Evolutionary conservation across 2,329 filamentous ascomycete species (phyloP), one percentile per base, ranked within the genome.

Genomic region (Diaporthe capsici): DNA sequence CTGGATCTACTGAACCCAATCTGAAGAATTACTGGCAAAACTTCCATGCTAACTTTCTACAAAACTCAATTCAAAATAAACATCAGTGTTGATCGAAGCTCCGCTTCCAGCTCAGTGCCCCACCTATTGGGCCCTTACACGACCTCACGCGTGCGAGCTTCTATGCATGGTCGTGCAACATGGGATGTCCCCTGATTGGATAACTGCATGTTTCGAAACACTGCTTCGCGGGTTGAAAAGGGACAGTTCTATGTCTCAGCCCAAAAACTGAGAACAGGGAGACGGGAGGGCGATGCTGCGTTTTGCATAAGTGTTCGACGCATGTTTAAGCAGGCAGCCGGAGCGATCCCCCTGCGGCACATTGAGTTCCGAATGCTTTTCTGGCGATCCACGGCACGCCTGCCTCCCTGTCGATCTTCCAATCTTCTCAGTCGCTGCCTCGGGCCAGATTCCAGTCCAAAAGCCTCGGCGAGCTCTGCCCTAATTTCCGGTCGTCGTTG

Each of bases 221-320:
- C 17, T 44, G 47, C 51, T 31, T 42, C 17, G 12, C 49, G 58
- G 71, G 37, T 73, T 44, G 47, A 65, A 72, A 57, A 51, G 39
- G 57, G 61, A 65, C 53, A 65, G 58, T 49, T 25, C 25, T 10
- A 20, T 73, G 71, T 65, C 71, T 73, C 71, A 73, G 58, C 49
- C 71, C 37, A 22, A 39, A 34, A 22, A 31, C 28, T 37, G 31
- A 61, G 31, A 28, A 39, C 31, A 68, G 47, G 47, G 47, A 67
- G 61, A 31, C 12, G 28, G 42, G 28, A 53, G 57, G 20, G 47
- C 39, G 31, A 39, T 25, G 65, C 31, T 7, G 13, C 22, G 5
- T 39, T 47, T 25, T 68, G 4, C 13, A 17, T 7, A 53, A 17
- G n/a, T 39, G 22, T 49, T 49, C 42, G 25, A 49, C 42, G 28